These are phyloP conservation scores for Diaporthe amygdali DNA, from an alignment of 2,329 filamentous ascomycete species.

Conservation along the genomic window DNA sequence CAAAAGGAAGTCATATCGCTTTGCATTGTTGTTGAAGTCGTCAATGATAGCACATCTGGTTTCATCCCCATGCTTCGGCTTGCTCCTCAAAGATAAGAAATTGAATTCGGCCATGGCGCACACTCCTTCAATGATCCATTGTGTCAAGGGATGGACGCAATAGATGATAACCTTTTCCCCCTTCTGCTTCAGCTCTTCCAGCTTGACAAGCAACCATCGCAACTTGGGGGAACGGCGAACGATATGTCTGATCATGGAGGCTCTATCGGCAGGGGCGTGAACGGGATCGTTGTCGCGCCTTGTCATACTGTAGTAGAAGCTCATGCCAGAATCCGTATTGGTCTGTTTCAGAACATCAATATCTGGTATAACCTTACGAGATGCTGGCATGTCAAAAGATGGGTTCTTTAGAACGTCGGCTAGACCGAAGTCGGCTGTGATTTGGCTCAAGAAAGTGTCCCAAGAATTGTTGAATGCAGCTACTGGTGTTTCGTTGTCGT, in stretches of 20 bases:
- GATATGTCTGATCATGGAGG: background rate
- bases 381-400: too few species aligned
- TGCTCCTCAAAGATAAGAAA: background rate
- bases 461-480: background rate
- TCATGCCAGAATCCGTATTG: conserved; percentile 1
- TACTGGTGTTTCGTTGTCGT: background rate
- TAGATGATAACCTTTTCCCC: background rate
- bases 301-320: conserved; percentile 1
- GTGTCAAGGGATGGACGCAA: background rate
- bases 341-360: background rate
- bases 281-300: background rate
- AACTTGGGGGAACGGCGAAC: background rate
- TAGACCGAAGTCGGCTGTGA: background rate
- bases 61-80: background rate
- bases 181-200: background rate
- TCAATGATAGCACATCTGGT: background rate
- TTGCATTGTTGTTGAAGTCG: background rate
- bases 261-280: background rate
- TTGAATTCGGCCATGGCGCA: conserved; percentile 11
- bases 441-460: background rate
- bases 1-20: background rate
- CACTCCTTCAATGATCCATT: background rate
- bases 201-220: background rate
- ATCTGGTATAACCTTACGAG: background rate
- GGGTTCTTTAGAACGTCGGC: background rate